Conservation (phyloP, 2,329 filamentous ascomycete species). For the Phaeosphaeria sp. region DNA sequence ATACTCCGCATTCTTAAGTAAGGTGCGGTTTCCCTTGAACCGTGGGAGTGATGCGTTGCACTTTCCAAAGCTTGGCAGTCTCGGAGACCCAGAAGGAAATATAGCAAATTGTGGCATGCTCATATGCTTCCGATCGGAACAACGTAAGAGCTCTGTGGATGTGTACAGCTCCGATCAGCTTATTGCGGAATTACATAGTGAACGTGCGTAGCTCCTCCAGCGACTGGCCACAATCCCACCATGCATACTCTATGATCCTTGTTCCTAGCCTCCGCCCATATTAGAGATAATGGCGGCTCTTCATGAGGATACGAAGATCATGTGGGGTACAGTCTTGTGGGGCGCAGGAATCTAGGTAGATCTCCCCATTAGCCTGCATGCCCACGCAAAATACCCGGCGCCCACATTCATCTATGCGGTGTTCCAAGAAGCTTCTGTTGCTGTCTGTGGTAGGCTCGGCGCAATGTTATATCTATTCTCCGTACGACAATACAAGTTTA, state of each 20-base stretch:
- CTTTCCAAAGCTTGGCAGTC: conserved; percentile 26
- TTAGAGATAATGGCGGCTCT: conserved; percentile 24
- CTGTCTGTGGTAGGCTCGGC: background rate
- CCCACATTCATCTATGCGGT: conserved; percentile 11
- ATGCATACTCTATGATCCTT: conserved; percentile 18
- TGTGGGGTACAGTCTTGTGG: conserved; percentile 36
- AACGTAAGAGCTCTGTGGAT: background rate
- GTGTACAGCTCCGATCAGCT: background rate
- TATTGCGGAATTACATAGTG: background rate
- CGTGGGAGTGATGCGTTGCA: conserved; percentile 19
- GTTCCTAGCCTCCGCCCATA: conserved; percentile 13
- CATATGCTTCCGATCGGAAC: conserved; percentile 11
- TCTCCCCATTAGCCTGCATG: conserved; percentile 40
- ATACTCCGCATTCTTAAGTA: conserved; percentile 9
- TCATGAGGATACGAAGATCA: conserved; percentile 16
- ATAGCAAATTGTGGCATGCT: conserved; percentile 10
- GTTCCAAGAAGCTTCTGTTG: background rate
- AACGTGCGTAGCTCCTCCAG: background rate
- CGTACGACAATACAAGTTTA: too few species aligned
- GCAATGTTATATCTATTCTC: too few species aligned
- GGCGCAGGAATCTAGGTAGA: conserved; percentile 18
- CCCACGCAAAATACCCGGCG: conserved; percentile 29
- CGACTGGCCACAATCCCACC: background rate
- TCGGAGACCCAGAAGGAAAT: background rate
- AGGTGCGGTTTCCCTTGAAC: conserved; percentile 33